phyloP scores from a whole-genome alignment of 345 rosid genomes.

The Pelargonium nanum region DNA sequence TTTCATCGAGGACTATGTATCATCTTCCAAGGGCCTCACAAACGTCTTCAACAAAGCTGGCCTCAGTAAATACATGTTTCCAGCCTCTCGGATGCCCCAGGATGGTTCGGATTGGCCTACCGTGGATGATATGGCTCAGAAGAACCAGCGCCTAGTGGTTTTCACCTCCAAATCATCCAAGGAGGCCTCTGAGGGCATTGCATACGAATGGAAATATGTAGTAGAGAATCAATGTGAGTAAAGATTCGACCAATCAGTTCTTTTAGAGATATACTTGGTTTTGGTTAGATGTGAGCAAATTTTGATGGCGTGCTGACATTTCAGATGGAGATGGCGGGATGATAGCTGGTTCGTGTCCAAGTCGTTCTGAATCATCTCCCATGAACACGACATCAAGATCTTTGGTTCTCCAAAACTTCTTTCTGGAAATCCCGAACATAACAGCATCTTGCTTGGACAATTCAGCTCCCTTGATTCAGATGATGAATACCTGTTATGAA shows the following conservation, averaged over 20 bases:
- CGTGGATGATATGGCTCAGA: slow-evolving; percentile 73
- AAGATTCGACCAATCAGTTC: too few relatives aligned
- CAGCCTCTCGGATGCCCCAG: slow-evolving; percentile 71
- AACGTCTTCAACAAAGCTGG: slow-evolving; percentile 80
- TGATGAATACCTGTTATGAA: slow-evolving; percentile 59
- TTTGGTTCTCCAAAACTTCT: slow-evolving; percentile 64
- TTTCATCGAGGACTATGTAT: slow-evolving; percentile 89
- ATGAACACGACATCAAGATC: slow-evolving; percentile 45
- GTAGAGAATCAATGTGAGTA: slow-evolving; percentile 78
- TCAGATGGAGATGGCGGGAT: slow-evolving; percentile 82
- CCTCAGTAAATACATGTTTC: slow-evolving; percentile 53
- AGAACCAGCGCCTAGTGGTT: slow-evolving; percentile 73
- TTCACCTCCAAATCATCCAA: slow-evolving; percentile 67
- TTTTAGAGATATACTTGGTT: too few relatives aligned
- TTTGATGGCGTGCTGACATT: slow-evolving; percentile 11
- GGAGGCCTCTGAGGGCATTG: slow-evolving; percentile 85
- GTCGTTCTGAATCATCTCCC: slow-evolving; percentile 59
- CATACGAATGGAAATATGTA: slow-evolving; percentile 81
- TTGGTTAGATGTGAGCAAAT: background rate
- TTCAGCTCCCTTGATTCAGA: slow-evolving; percentile 54
- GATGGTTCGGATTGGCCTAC: slow-evolving; percentile 85
- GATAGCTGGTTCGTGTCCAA: slow-evolving; percentile 58
- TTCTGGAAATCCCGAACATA: slow-evolving; percentile 54
- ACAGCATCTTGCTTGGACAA: slow-evolving; percentile 57
- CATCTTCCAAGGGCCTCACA: slow-evolving; percentile 56